Evolutionary conservation across 2,329 filamentous ascomycete species (phyloP), one percentile per base, ranked within the genome.

Genomic region (Akanthomyces lecanii): DNA sequence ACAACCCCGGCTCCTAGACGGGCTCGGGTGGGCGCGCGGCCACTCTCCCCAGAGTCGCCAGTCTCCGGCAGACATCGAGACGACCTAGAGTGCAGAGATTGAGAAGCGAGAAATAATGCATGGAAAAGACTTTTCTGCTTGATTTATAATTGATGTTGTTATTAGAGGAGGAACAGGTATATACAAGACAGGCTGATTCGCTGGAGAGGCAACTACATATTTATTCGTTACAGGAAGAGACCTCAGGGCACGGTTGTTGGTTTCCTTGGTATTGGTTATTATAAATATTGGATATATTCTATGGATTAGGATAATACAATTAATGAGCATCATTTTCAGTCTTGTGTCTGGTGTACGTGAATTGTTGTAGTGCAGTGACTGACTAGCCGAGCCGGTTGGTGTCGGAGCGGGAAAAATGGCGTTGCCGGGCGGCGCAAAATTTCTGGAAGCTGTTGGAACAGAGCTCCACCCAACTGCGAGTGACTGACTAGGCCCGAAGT

Each of bases 1-100:
- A 80, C 48, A 74, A 79, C 30, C 75, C 78, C 58, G n/a, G 47
- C 48, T 36, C 58, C n/a, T 61, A 61, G 58, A 33, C 48, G 48
- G 28, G 47, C 33, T 33, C 58, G 6, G 47, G 36, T 44, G 16
- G 25, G 16, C 36, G 58, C 12, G 36, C 23, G 33, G 38, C 48
- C 21, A 52, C 48, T 18, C 5, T 47, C 14, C n/a, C 16, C 23
- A 66, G 55, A 58, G 61, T 52, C 33, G 48, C 25, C 30, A 63
- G 53, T 47, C 45, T 58, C 25, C 36, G 58, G 30, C 38, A 61
- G 40, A 23, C 57, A 7, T 14, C 44, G 30, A 44, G 18, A 36
- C 12, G 58, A 61, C 25, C 33, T 33, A 23, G 28, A 60, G 42
- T 40, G 47, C 56, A 45, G 36, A 14, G 28, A 33, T n/a, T 12